Evolutionary conservation across 176 grass and related monocot species (phyloP), one percentile per base, ranked within the genome.

Genomic region (Oryza longistaminata): DNA sequence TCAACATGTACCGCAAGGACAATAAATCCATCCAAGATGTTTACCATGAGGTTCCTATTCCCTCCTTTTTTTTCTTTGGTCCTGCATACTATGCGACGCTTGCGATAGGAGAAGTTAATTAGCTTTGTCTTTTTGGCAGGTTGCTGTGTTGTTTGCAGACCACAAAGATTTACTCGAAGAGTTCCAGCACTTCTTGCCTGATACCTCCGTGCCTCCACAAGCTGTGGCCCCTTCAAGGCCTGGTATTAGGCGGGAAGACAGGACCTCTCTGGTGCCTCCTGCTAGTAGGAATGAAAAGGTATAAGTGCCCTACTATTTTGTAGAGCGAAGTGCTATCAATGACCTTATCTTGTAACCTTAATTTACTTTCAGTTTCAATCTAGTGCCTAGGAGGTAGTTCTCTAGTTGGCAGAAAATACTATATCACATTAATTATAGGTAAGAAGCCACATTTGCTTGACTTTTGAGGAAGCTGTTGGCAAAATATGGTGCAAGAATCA

Each of bases 1-100:
- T 99, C 83, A 96, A 99, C 88, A 96, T 99, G 96, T 99, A 99
- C 44, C 88, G 96, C 82, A 99, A 93, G 88, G 96, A 99, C 66
- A 95, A 96, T 71, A 99, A 96, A 75, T 92, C 93, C 62, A 99
- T 99, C 70, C 96, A 99, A 74, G 96, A 99, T 16, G 96, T 99
- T 72, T 96, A 99, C 40, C 91, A 93, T n/a, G 96, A 99, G 90
- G 96, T 98, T 73, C 62, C 69, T 68, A 2, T 81, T 77, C 75
- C 37, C 4, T 60, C 27, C 39, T 49, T 70, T 0, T 15, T 52
- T 22, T 21, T 62, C 29, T 31, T 68, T 25, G 12, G 2, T 2
- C 11, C 29, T 87, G 10, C 46, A 44, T 26, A 31, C 5, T 66
- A 48, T 29, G 7, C 14, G 7, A 19, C 26, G 61, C 9, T 69